phyloP scores from a whole-genome alignment of 2,329 filamentous ascomycete species.

The Blastomyces silverae region DNA sequence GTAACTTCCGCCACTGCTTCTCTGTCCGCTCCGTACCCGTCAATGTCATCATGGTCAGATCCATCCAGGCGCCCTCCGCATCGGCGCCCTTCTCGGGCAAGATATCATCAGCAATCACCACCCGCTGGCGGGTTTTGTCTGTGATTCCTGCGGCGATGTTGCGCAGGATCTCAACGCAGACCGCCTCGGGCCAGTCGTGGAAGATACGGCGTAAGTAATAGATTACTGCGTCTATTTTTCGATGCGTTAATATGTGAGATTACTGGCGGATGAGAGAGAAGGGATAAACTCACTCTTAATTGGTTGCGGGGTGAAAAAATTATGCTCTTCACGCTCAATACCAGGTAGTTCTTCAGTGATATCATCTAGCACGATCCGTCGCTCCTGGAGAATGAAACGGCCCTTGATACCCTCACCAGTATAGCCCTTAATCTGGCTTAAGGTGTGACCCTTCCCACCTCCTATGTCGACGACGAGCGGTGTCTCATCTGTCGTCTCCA shows the following conservation, averaged over 20 bases:
- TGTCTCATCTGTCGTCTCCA: constrained; percentile 23
- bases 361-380: constrained; percentile 32
- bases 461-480: constrained; percentile 23
- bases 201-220: constrained; percentile 17
- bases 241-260: neutral
- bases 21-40: constrained; percentile 23
- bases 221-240: too few relatives aligned
- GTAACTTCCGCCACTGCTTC: constrained; percentile 21
- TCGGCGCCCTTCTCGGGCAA: constrained; percentile 22
- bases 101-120: constrained; percentile 26
- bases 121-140: constrained; percentile 11
- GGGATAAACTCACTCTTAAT: constrained; percentile 21
- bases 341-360: constrained; percentile 17
- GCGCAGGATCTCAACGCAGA: constrained; percentile 21
- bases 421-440: constrained; percentile 23
- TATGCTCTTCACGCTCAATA: constrained; percentile 22
- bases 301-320: constrained; percentile 25
- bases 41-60: constrained; percentile 24
- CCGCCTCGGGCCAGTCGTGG: constrained; percentile 28
- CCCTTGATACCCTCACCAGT: constrained; percentile 28
- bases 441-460: constrained; percentile 21
- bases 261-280: neutral
- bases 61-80: constrained; percentile 20
- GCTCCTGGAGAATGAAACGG: constrained; percentile 33
- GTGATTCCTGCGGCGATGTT: constrained; percentile 22